These are phyloP conservation scores for Chlorella sp. DNA, from an alignment of 139 green algal species.

Conservation along the genomic window DNA sequence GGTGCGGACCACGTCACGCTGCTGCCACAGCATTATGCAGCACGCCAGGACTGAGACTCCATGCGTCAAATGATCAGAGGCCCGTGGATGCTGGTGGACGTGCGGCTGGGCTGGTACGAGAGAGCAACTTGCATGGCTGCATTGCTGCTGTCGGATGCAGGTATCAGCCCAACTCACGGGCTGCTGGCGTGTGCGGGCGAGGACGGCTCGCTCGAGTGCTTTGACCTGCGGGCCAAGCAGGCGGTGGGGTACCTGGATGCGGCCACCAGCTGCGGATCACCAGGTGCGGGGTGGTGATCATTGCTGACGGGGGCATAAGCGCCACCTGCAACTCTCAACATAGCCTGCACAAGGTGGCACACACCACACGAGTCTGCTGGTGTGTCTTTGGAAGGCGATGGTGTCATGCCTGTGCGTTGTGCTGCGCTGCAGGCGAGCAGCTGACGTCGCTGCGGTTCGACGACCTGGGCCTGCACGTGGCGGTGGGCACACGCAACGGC, in stretches of 20 bases:
- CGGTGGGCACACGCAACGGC: slow-evolving; percentile 78
- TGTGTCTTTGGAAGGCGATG: too few relatives aligned
- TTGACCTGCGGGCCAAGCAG: slow-evolving; percentile 67
- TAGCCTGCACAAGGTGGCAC: too few relatives aligned
- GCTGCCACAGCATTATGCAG: too few relatives aligned
- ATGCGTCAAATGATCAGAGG: background rate
- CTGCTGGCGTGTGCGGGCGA: slow-evolving; percentile 80
- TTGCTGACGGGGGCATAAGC: too few relatives aligned
- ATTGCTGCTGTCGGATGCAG: slow-evolving; percentile 5
- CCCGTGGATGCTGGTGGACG: background rate
- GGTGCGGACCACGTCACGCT: too few relatives aligned
- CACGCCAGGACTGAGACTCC: too few relatives aligned
- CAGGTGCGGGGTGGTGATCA: too few relatives aligned
- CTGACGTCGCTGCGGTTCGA: slow-evolving; percentile 89
- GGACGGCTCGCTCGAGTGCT: slow-evolving; percentile 90
- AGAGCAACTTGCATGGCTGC: background rate
- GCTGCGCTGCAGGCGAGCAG: slow-evolving; percentile 39
- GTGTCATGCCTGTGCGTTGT: too few relatives aligned
- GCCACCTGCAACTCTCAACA: too few relatives aligned
- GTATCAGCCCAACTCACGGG: slow-evolving; percentile 58
- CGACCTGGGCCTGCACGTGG: slow-evolving; percentile 70
- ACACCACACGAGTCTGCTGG: too few relatives aligned
- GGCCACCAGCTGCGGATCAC: slow-evolving; percentile 48
- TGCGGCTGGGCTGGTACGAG: too few relatives aligned
- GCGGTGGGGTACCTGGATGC: slow-evolving; percentile 58